Conservation (phyloP, 2,329 filamentous ascomycete genomes). For the Aspergillus vadensis region DNA sequence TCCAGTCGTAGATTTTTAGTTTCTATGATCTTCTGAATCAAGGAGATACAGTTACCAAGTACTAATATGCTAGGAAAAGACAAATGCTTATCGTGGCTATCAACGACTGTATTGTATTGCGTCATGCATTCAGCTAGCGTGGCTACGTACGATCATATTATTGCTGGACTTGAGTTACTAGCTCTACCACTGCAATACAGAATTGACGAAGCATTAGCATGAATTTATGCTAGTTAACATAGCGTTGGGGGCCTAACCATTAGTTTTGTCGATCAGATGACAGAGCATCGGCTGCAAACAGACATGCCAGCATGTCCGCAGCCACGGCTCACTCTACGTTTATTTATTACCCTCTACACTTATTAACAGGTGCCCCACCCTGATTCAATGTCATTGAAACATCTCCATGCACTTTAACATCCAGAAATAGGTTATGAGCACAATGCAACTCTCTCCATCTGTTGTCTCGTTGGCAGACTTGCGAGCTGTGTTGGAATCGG, state of each 20-base stretch:
- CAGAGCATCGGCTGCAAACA: neutral
- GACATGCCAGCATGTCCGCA: neutral
- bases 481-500: neutral
- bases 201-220: too few relatives aligned
- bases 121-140: too few relatives aligned
- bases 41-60: too few relatives aligned
- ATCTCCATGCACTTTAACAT: conserved; percentile 8
- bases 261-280: neutral
- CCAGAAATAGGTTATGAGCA: neutral
- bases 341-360: neutral
- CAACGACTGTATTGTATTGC: too few relatives aligned
- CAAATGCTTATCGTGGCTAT: too few relatives aligned
- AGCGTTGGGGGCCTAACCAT: neutral
- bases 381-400: neutral
- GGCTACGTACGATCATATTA: too few relatives aligned
- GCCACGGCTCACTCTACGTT: neutral
- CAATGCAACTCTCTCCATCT: neutral
- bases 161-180: too few relatives aligned
- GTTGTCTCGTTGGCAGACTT: neutral
- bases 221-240: too few relatives aligned
- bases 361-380: neutral
- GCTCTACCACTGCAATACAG: too few relatives aligned
- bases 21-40: too few relatives aligned
- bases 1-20: too few relatives aligned
- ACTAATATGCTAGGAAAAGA: too few relatives aligned